Evolutionary conservation across 202 grass and related monocot genomes (phyloP), one percentile per base, ranked within the genome.

Genomic region (Setaria viridis): DNA sequence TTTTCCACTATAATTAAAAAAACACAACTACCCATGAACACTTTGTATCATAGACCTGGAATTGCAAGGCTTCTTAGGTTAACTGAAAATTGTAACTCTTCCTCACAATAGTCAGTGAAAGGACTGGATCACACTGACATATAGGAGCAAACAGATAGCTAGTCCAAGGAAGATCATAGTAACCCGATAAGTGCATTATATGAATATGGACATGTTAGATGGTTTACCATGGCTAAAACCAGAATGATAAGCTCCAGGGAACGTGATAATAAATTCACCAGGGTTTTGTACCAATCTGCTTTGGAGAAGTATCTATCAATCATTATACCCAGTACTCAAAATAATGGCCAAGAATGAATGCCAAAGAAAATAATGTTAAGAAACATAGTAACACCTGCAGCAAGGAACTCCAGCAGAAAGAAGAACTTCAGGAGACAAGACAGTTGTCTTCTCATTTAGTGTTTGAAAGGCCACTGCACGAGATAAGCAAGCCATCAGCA

Each of bases 231-330:
- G 97, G 85, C 94, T 99, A 87, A 99, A 99, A 77, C 97, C 97
- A 80, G 92, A 93, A 91, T 99, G 97, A 93, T 99, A 99, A 85
- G 97, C 93, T 89, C 97, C 97, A 88, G 97, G 97, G 70, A 99
- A 97, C 21, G 97, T 99, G 77, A 99, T 95, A 83, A 99, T 90
- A 91, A 99, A 99, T 54, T 99, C 97, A 88, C 97, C 97, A 91
- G 90, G 87, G 84, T 97, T 99, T 87, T 99, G 97, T 82, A 99
- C 97, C 92, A 99, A 94, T 88, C 97, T 99, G 97, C 79, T 94
- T 88, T 76, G 69, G 79, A 84, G 82, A 93, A 88, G 76, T 74
- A 89, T 85, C 82, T 84, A 81, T 80, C 83, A 89, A 91, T 79
- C 80, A 95, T 86, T 86, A 67, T 84, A 89, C 58, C 86, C 74